Evolutionary conservation across 148 eudicot species (phyloP), one percentile per base, ranked within the genome.

Genomic region (Polygonum maritimum): DNA sequence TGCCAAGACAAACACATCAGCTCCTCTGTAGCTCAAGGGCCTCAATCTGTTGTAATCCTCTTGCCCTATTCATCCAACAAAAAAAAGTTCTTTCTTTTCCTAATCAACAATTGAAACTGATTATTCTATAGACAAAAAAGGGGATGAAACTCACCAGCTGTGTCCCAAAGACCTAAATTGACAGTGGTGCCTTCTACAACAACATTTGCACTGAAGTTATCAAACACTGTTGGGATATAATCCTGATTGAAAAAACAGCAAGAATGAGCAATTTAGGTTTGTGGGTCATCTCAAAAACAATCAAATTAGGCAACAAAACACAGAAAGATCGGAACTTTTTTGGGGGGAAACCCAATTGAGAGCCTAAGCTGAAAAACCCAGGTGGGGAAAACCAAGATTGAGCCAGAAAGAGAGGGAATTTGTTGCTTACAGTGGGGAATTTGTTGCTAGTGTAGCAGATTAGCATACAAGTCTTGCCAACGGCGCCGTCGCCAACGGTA

Each of bases 151-250:
- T 81, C 85, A 95, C 98, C 98, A 78, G 96, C 98, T 51, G 98
- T 95, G 80, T 95, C 98, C 98, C 98, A 95, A 21, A 95, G 92
- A 55, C 98, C 98, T 82, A 95, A 86, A 74, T 95, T 95, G 71
- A 95, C 98, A 77, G 98, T 92, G 80, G 85, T 89, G 83, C 92
- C 83, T 85, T 95, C 97, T 74, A 90, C 98, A 38, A 90, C 86
- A 75, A 95, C 97, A 87, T 95, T 95, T 81, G 98, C 98, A 87
- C 98, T 95, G 91, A 95, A 95, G 84, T 95, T 95, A 76, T 95
- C 98, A 83, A 95, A 95, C 62, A 95, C 98, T 49, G 98, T 95
- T 57, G 98, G 98, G 70, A 95, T 82, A 60, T 95, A 95, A 79
- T 95, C 98, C 98, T 95, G 88, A 49, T 73, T 45, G 31, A 26